Evolutionary conservation across 768 basidiomycete species (phyloP), one percentile per base, ranked within the genome.

Genomic region (Russula dissimulans): DNA sequence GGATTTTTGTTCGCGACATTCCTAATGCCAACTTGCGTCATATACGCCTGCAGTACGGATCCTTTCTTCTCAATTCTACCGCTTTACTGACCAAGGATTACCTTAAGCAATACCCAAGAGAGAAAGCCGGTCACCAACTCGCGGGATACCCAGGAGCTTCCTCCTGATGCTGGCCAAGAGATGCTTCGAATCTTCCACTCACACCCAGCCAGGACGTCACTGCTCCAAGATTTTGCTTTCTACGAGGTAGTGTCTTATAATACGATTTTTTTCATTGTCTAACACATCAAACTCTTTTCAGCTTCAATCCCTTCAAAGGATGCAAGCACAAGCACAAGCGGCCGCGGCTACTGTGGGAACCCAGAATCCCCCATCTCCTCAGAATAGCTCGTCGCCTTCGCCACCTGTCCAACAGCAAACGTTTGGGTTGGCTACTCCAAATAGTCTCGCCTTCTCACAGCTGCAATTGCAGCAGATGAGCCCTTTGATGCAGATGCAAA

Each of bases 91-190:
- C 11, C 31, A n/a, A 43, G 54, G 58, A 67, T 68, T 47, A 58
- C 31, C 26, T n/a, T 14, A 95, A 36, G 91, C 71, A 98, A 99
- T 74, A 98, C 95, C 5, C 92, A 91, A 69, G 97, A 99, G 72
- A 86, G 92, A 68, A 99, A 98, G 74, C 95, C 97, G 2, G 95
- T 99, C 58, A 99, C 97, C 2, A 97, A 97, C 68, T 97, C 94
- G 8, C 84, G 97, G 63, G 97, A 99, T 71, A 98, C 97, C 3
- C 97, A 98, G 71, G 97, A 98, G 69, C 79, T 98, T 14, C 82
- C 95, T 47, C 91, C 93, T 31, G 95, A 98, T 67, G 95, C 94
- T 18, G 97, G 97, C 0, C 87, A 91, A 71, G 95, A 98, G 71
- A 95, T 98, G 85, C 79, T 99, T 41, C 82, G 89, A 50, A 98